Evolutionary conservation across 805 yeast species (phyloP).

Genomic region (Metschnikowia chrysomelidarum): DNA sequence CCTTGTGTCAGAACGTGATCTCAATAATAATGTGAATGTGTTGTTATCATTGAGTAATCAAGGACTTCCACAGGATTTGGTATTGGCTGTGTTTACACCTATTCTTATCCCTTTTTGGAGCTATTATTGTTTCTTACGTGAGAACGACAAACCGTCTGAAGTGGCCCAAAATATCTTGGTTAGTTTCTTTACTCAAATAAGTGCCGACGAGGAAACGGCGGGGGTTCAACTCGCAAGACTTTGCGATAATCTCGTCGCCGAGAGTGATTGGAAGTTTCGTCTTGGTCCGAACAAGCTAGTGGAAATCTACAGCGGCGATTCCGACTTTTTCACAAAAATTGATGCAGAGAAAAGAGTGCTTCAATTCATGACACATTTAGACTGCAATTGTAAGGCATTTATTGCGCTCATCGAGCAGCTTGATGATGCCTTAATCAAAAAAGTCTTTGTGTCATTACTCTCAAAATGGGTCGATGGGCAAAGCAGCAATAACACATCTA

Average conservation of each 20-base stretch:
- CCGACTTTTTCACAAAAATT: conserved; percentile 1
- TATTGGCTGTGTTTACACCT: conserved; percentile 27
- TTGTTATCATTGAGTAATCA: conserved; percentile 57
- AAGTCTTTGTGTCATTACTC: conserved; percentile 50
- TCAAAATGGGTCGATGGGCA: conserved; percentile 55
- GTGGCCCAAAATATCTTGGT: conserved; percentile 39
- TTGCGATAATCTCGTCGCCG: conserved; percentile 31
- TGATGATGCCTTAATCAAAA: conserved; percentile 46
- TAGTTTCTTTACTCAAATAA: conserved; percentile 29
- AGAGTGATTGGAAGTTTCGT: conserved; percentile 40
- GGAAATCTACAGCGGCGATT: conserved; percentile 23
- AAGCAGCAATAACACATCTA: conserved; percentile 5
- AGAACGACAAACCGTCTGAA: conserved; percentile 28
- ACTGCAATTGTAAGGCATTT: conserved; percentile 25
- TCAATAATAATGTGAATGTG: conserved; percentile 65
- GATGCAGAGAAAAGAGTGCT: conserved; percentile 27
- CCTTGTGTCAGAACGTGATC: conserved; percentile 43
- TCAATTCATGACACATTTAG: conserved; percentile 29
- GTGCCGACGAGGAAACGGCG: conserved; percentile 17
- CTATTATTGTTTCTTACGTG: conserved; percentile 38
- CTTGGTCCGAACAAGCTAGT: conserved; percentile 40
- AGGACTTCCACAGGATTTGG: conserved; percentile 26
- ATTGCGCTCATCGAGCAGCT: conserved; percentile 47
- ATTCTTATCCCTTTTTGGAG: conserved; percentile 43
- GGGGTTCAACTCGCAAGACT: conserved; percentile 27